Evolutionary conservation across 805 yeast species (phyloP).

Genomic region (Yarrowia osloensis): DNA sequence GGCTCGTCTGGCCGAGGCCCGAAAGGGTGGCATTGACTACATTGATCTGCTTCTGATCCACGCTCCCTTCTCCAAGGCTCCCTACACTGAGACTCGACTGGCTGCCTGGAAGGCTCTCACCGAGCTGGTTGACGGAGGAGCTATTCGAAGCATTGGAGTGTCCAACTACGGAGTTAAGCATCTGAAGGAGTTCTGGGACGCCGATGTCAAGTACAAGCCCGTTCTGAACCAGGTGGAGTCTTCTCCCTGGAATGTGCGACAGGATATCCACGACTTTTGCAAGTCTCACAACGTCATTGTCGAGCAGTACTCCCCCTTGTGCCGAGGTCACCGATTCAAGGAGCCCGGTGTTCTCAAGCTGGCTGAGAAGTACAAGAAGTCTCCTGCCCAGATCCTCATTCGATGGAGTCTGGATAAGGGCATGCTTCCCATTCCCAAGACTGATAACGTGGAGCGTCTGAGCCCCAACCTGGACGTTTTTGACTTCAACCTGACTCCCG

Average conservation of each 20-base stretch:
- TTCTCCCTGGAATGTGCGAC: constrained; percentile 86
- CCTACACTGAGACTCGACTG: constrained; percentile 69
- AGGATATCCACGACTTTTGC: constrained; percentile 59
- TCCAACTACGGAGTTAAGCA: constrained; percentile 72
- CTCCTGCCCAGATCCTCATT: constrained; percentile 68
- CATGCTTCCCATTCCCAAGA: constrained; percentile 78
- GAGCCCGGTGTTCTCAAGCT: constrained; percentile 57
- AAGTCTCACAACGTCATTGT: constrained; percentile 61
- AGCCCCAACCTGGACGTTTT: constrained; percentile 59
- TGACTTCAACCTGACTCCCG: constrained; percentile 56
- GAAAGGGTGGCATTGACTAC: constrained; percentile 70
- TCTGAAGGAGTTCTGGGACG: constrained; percentile 69
- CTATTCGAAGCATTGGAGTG: constrained; percentile 75
- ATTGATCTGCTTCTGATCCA: constrained; percentile 83
- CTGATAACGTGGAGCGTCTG: constrained; percentile 66
- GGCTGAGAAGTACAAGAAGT: constrained; percentile 55
- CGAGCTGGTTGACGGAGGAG: constrained; percentile 61
- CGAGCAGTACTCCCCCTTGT: constrained; percentile 69
- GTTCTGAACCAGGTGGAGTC: constrained; percentile 80
- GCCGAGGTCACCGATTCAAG: constrained; percentile 45
- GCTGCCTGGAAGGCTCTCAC: constrained; percentile 82
- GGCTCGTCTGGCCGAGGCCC: constrained; percentile 64
- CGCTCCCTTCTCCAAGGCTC: constrained; percentile 80
- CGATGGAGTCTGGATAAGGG: constrained; percentile 85
- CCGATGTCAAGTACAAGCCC: constrained; percentile 69